A percentile compares a stretch with the other conserved stretches of the same genome.
phyloP scores from a whole-genome alignment of 306 rosid species.

The Quercus agrifolia region DNA sequence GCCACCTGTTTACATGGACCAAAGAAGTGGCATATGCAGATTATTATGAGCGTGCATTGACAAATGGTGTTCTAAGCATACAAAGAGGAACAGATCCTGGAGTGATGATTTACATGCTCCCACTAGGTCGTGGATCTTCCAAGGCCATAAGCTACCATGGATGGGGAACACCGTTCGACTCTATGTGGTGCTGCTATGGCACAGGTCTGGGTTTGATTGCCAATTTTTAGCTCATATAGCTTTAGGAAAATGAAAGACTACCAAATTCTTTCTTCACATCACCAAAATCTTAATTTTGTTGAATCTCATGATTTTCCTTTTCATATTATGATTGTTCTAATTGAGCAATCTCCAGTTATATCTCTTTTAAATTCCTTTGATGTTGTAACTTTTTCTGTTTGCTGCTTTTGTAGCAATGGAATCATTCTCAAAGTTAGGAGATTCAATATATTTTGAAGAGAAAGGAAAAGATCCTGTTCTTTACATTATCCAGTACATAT shows the following conservation, averaged over 20 bases:
- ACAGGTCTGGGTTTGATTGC: slow-evolving; percentile 45
- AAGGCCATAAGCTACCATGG: slow-evolving; percentile 54
- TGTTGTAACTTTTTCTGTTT: neutral
- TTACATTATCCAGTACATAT: slow-evolving; percentile 77
- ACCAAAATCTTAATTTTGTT: neutral
- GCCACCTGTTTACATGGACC: slow-evolving; percentile 81
- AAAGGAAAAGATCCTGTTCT: slow-evolving; percentile 45
- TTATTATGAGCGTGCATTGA: slow-evolving; percentile 85
- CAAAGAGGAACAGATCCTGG: slow-evolving; percentile 98
- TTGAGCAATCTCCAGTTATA: neutral
- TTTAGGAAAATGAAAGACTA: neutral
- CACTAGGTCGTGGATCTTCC: slow-evolving; percentile 63
- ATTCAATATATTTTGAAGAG: slow-evolving; percentile 90
- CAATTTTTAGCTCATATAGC: neutral
- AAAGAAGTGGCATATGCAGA: slow-evolving; percentile 80
- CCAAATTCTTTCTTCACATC: neutral
- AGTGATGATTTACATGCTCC: slow-evolving; percentile 92
- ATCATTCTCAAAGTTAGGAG: slow-evolving; percentile 87
- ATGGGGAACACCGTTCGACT: slow-evolving; percentile 63
- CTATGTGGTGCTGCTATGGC: slow-evolving; percentile 97
- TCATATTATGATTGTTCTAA: neutral
- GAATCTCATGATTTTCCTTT: neutral
- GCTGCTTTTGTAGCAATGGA: slow-evolving; percentile 52
- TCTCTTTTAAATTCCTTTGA: neutral
- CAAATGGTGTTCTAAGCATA: slow-evolving; percentile 80